Conservation (phyloP, 2,329 filamentous ascomycete species). For the Capronia coronata region DNA sequence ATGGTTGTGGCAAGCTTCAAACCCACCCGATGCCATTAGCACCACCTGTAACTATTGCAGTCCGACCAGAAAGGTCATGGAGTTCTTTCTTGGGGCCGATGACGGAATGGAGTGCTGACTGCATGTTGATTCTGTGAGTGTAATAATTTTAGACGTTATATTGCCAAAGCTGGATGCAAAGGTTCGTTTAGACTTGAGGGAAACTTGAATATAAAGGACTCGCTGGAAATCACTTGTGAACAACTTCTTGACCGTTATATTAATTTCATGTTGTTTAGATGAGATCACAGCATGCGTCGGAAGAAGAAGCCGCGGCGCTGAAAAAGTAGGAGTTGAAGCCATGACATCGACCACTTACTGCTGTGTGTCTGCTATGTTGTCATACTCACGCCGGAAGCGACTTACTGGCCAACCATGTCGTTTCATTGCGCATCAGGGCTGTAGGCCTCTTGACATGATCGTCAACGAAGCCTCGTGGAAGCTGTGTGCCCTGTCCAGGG, state of each 20-base stretch:
- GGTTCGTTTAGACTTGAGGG: too few species aligned
- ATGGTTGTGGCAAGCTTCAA: neutral
- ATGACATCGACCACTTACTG: neutral
- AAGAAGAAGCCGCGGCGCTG: neutral
- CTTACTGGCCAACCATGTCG: neutral
- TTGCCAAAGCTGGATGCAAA: too few species aligned
- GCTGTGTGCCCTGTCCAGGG: too few species aligned
- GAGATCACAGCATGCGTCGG: neutral
- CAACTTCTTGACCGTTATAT: too few species aligned
- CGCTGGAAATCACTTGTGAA: too few species aligned
- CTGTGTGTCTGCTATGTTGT: neutral
- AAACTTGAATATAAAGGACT: too few species aligned
- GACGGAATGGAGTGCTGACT: constrained; percentile 36
- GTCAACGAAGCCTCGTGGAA: too few species aligned
- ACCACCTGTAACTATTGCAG: constrained; percentile 38
- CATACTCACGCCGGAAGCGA: neutral
- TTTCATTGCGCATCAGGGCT: too few species aligned
- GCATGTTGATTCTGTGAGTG: constrained; percentile 30
- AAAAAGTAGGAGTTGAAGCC: too few species aligned
- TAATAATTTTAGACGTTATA: too few species aligned
- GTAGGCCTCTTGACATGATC: too few species aligned
- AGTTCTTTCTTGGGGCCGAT: constrained; percentile 36
- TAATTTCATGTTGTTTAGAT: neutral
- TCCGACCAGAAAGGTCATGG: constrained; percentile 34
- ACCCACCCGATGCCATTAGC: constrained; percentile 34